These are phyloP conservation scores for Cordyceps cicadae DNA, from an alignment of 2,329 filamentous ascomycete species.

Conservation along the genomic window DNA sequence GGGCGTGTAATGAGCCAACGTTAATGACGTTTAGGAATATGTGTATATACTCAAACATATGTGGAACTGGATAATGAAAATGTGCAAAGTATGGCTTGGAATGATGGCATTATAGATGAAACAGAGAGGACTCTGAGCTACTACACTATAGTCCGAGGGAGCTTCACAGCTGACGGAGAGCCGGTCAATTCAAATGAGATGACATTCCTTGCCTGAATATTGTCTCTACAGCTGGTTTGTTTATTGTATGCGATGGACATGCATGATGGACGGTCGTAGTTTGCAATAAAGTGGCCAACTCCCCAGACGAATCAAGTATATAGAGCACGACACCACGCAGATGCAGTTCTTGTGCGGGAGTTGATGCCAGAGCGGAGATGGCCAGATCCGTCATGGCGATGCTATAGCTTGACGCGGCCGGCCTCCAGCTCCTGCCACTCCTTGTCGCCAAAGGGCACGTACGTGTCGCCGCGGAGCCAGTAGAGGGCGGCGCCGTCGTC, in stretches of 20 bases:
- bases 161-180: slow-evolving; percentile 7
- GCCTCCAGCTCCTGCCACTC: slow-evolving; percentile 63
- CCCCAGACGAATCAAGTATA: too few relatives aligned
- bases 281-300: not conserved
- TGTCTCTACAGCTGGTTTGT: not conserved
- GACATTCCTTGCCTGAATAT: not conserved
- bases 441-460: slow-evolving; percentile 55
- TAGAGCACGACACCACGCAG: too few relatives aligned
- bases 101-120: not conserved
- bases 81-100: not conserved
- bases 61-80: not conserved
- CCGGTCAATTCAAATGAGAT: not conserved
- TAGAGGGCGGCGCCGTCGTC: slow-evolving; percentile 37
- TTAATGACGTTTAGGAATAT: slow-evolving; percentile 8
- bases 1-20: not conserved
- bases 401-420: slow-evolving; percentile 62
- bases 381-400: not conserved
- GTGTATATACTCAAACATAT: slow-evolving; percentile 9
- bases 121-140: not conserved
- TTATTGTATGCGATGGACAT: not conserved
- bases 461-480: slow-evolving; percentile 59
- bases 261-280: too few relatives aligned
- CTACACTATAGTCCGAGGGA: not conserved
- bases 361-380: too few relatives aligned
- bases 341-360: not conserved